Evolutionary conservation across 306 rosid genomes (phyloP), one percentile per base, ranked within the genome.

Genomic region (Fragaria nilgerrensis): DNA sequence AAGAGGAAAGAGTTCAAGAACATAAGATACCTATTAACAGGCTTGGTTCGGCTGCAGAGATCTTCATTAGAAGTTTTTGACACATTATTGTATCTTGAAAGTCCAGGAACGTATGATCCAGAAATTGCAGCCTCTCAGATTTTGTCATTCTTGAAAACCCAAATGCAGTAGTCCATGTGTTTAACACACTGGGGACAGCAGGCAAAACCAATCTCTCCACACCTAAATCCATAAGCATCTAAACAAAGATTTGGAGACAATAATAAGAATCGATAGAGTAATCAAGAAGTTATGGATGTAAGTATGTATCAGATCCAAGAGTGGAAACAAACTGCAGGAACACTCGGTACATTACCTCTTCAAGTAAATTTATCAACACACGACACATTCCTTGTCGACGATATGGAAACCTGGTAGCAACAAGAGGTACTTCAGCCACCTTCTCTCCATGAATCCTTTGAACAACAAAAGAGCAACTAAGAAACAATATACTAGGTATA

Each of bases 331-430:
- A 19, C 43, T 17, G 70, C 19, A 17, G 29, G 69, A 59, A 27
- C 20, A 29, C 32, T 29, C 32, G 32, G 32, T 29, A 29, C 32
- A 9, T 77, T 79, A 95, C 97, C 98, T 86, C 87, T 79, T 90
- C 98, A 78, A 95, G 94, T 84, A 88, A n/a, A 80, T 87, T 74
- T 87, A 95, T 90, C 82, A 95, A 80, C 78, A 64, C 44, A 77
- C 80, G 95, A 77, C 97, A 95, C 98, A 92, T 92, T 84, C 97
- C 98, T 29, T 39, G 93, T 68, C 91, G 93, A 17, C 98, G 96
- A 80, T 87, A 87, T 64, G 75, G 96, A 68, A 87, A 81, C 75
- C 97, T 83, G 72, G 97, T 95, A 37, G 89, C 97, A 63, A 92
- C 85, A 70, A 95, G 93, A 64, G 97, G 97, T 48, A 95, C 59